phyloP scores from a whole-genome alignment of 768 basidiomycete species.

The Gymnopilus junonius region DNA sequence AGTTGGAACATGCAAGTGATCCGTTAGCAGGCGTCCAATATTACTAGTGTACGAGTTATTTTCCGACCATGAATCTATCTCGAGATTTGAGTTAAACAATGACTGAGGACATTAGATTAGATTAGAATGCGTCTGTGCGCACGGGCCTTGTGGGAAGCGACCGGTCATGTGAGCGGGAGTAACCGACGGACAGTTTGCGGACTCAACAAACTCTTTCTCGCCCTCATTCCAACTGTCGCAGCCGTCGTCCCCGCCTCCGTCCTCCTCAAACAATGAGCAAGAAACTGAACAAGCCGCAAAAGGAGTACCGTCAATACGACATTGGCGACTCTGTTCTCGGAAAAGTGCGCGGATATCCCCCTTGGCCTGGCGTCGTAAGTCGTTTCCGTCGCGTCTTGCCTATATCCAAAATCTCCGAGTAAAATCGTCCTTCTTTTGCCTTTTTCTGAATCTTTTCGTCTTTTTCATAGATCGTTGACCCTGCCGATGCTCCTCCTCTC shows the following conservation, averaged over 20 bases:
- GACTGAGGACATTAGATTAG: too few relatives aligned
- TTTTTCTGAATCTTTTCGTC: slow-evolving; percentile 15
- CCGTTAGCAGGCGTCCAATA: too few relatives aligned
- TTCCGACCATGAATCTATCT: too few relatives aligned
- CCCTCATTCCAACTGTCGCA: slow-evolving; percentile 2
- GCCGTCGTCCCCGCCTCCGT: slow-evolving; percentile 4
- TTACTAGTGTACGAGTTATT: too few relatives aligned
- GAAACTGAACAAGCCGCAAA: slow-evolving; percentile 59
- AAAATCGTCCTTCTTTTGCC: not conserved
- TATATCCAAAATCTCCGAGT: not conserved
- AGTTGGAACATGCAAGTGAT: too few relatives aligned
- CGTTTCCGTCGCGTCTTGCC: slow-evolving; percentile 17
- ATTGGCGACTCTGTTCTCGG: slow-evolving; percentile 87
- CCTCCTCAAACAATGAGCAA: slow-evolving; percentile 47
- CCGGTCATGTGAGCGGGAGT: slow-evolving; percentile 14
- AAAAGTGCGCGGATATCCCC: slow-evolving; percentile 92
- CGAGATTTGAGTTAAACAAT: too few relatives aligned
- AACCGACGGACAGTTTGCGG: slow-evolving; percentile 17
- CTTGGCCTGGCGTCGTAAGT: slow-evolving; percentile 95
- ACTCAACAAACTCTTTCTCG: slow-evolving; percentile 24
- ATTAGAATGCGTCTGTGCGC: too few relatives aligned
- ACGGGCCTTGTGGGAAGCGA: slow-evolving; percentile 14
- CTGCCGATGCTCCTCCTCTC: slow-evolving; percentile 57
- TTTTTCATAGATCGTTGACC: slow-evolving; percentile 76
- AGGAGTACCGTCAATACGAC: slow-evolving; percentile 57